Percentiles rank a stretch among this genome's conserved stretches.
Conservation (phyloP, 2,329 filamentous ascomycete genomes). For the Hypocrella siamensis region DNA sequence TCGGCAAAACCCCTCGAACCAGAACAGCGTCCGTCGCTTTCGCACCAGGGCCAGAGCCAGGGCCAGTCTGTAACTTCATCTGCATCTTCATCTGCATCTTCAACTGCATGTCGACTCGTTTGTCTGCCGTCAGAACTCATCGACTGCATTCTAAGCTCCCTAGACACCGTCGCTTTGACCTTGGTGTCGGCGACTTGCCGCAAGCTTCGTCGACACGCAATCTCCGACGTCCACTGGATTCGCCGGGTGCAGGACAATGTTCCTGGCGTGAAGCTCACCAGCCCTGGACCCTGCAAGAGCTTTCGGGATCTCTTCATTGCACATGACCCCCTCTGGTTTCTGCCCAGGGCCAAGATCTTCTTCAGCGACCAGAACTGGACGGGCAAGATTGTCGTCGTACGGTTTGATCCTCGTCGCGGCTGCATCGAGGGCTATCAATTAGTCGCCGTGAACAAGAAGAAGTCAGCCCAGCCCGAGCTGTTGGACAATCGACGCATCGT, state of each 20-base stretch:
- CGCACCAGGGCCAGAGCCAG: too few species aligned
- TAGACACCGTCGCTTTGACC: constrained; percentile 49
- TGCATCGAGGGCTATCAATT: constrained; percentile 72
- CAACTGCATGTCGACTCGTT: constrained; percentile 28
- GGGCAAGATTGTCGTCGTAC: constrained; percentile 60
- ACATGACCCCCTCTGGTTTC: constrained; percentile 74
- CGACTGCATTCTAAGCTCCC: constrained; percentile 50
- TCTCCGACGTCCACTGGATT: constrained; percentile 58
- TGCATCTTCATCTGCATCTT: too few species aligned
- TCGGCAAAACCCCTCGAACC: too few species aligned
- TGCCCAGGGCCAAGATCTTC: constrained; percentile 70
- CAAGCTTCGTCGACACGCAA: constrained; percentile 39
- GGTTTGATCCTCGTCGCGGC: constrained; percentile 57
- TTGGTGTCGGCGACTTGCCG: constrained; percentile 45
- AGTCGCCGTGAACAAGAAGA: constrained; percentile 43
- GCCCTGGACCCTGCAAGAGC: constrained; percentile 40
- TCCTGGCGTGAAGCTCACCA: constrained; percentile 34
- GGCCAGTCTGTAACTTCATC: too few species aligned
- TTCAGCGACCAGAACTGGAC: constrained; percentile 60
- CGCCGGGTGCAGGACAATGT: constrained; percentile 52
- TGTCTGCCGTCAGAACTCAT: constrained; percentile 61
- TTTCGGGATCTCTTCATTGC: constrained; percentile 59
- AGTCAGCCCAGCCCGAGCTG: constrained; percentile 46
- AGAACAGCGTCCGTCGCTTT: too few species aligned
- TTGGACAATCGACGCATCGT: constrained; percentile 51